Percentiles rank a stretch among this genome's conserved stretches.
Evolutionary conservation across 225 moss, liverwort and hornwort species (phyloP).

Genomic region (Pleurozium schreberi): DNA sequence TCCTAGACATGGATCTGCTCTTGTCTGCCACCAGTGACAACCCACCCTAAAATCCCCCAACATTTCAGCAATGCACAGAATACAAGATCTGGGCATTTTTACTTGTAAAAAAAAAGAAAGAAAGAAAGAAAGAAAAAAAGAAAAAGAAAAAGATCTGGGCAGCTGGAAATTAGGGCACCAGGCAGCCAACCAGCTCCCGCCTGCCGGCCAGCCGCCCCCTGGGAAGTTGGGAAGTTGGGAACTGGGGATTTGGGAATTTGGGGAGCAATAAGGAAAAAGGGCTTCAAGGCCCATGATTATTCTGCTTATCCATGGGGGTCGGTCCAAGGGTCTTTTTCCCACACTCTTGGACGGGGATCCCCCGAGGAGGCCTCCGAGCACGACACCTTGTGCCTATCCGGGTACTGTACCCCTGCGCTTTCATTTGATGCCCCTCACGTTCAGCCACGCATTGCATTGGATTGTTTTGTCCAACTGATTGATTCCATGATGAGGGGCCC

Average conservation of each 20-base stretch:
- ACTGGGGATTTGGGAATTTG: background rate
- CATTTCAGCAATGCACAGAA: background rate
- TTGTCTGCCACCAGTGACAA: background rate
- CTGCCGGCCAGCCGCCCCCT: too few relatives aligned
- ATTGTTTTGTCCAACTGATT: background rate
- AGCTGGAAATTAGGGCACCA: background rate
- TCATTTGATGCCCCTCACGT: too few relatives aligned
- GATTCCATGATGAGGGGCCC: background rate
- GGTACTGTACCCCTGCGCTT: background rate
- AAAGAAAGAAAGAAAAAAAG: too few relatives aligned
- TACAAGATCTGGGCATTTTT: background rate
- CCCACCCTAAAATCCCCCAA: background rate
- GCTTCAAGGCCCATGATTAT: background rate
- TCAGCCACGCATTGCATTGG: background rate
- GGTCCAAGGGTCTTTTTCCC: too few relatives aligned
- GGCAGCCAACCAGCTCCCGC: too few relatives aligned
- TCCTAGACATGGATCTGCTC: background rate
- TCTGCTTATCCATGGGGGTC: background rate
- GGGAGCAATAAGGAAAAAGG: background rate
- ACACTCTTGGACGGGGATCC: constrained; percentile 15
- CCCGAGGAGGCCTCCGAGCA: background rate
- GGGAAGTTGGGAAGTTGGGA: background rate
- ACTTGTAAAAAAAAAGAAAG: too few relatives aligned
- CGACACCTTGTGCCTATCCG: constrained; percentile 16
- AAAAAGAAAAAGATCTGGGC: background rate